Base-by-base conservation (phyloP, 2,329 filamentous ascomycete species). In the Aspergillus sp. region DNA sequence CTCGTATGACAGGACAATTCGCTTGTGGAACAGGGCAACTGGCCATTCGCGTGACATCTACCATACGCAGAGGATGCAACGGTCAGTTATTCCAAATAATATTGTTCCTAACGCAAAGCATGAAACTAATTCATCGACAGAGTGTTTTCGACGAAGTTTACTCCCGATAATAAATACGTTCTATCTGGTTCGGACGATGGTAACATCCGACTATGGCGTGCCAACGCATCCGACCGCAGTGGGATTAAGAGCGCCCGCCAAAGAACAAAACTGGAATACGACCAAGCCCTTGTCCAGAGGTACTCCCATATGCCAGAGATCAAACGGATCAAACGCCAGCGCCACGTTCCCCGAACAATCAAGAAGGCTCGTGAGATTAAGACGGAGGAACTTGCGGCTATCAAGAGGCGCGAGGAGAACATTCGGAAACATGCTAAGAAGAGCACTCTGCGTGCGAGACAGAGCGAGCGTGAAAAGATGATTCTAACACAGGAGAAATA, bases 291-390 rank as follows among this genome's bases (percentile, higher is more conserved):
- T 58, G 86, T 91, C 68, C 82, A 91, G 68, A 82, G 93, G 63
- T 99, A 92, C 78, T 85, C 87, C 62, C 95, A 99, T 75, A 97
- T 99, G 93, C 95, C 95, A 50, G 93, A 99, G 77, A 90, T 99
- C 66, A 86, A 87, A 67, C 86, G 96, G 54, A 99, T 99, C 74
- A 88, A 88, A 68, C 85, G 92, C 52, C 95, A 99, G 76, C 86
- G 95, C 61, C 95, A 98, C 77, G 79, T 97, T 61, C 95, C 95
- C 19, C 91, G 92, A 81, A 86, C 92, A 57, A 86, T 98, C 64
- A 97, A 96, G 87, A 98, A 97, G 85, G 93, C 93, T 4, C 87
- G 84, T 49, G 90, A 96, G 80, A 98, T 98, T 78, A 99, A 99
- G 86, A 79, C 80, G 57, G 91, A 96, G 71, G 95, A 98, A 75